Conservation (phyloP, 176 grass and related monocot genomes). For the Hordeum vulgare region DNA sequence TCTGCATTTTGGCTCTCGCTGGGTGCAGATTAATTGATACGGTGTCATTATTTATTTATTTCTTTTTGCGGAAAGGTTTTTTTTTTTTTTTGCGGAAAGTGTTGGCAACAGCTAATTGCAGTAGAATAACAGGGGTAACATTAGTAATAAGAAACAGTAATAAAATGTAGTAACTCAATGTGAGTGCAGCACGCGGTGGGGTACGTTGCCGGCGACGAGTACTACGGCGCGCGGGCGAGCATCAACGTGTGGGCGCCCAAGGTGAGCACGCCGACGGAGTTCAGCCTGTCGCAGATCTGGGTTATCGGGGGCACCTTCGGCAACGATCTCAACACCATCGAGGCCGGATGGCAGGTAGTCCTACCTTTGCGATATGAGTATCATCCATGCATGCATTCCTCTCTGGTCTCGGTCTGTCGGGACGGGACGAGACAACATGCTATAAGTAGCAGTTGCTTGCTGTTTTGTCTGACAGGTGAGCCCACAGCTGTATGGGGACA, state of each 20-base stretch:
- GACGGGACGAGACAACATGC: not conserved
- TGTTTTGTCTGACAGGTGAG: conserved; percentile 56
- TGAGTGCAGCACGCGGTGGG: conserved; percentile 78
- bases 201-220: conserved; percentile 76
- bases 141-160: not conserved
- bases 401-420: not conserved
- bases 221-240: conserved; percentile 90
- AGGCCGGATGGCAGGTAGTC: conserved; percentile 81
- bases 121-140: not conserved
- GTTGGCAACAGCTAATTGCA: not conserved
- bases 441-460: not conserved
- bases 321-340: conserved; percentile 93
- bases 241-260: conserved; percentile 87
- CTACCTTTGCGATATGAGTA: not conserved
- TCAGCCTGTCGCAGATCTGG: conserved; percentile 97
- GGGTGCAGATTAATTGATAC: not conserved
- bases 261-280: conserved; percentile 64
- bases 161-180: not conserved
- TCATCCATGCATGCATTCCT: not conserved
- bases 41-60: no score
- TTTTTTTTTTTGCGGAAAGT: not conserved
- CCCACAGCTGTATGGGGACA: conserved; percentile 88
- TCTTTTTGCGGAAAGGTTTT: no score
- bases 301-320: conserved; percentile 88
- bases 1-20: not conserved